These are phyloP conservation scores for Verticillium nubilum DNA, from an alignment of 2,329 filamentous ascomycete genomes.

Conservation along the genomic window DNA sequence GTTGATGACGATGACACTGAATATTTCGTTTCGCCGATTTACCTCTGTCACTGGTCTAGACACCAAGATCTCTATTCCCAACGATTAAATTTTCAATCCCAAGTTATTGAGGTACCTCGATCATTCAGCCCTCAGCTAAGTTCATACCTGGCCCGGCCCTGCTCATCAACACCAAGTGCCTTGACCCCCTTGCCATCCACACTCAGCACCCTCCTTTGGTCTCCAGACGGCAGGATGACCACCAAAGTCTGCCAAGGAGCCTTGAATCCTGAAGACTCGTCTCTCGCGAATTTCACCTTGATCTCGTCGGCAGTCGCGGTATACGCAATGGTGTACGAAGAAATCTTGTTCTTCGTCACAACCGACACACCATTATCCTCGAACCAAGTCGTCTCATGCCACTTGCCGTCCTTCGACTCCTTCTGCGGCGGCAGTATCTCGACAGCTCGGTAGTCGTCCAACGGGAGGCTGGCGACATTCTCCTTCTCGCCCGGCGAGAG, in stretches of 20 bases:
- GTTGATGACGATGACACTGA: not conserved
- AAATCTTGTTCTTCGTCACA: slow-evolving; percentile 23
- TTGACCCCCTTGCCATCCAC: slow-evolving; percentile 5
- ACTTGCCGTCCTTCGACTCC: slow-evolving; percentile 13
- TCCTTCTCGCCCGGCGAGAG: slow-evolving; percentile 26
- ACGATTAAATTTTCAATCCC: too few species aligned
- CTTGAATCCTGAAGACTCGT: slow-evolving; percentile 25
- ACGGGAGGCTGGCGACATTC: slow-evolving; percentile 30
- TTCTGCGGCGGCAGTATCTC: slow-evolving; percentile 34
- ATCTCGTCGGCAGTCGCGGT: slow-evolving; percentile 12
- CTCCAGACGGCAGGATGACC: slow-evolving; percentile 25
- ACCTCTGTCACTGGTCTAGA: too few species aligned
- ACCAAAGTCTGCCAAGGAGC: slow-evolving; percentile 26
- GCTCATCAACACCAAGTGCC: slow-evolving; percentile 13
- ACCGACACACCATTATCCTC: slow-evolving; percentile 32
- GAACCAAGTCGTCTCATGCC: slow-evolving; percentile 25
- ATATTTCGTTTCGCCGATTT: too few species aligned
- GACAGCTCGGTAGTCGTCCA: slow-evolving; percentile 35
- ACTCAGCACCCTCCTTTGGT: slow-evolving; percentile 15
- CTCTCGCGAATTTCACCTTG: slow-evolving; percentile 19
- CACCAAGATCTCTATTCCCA: too few species aligned
- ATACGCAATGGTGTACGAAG: slow-evolving; percentile 24
- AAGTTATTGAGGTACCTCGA: too few species aligned
- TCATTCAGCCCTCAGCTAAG: too few species aligned
- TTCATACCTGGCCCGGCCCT: slow-evolving; percentile 16